Evolutionary conservation across 352 stramenopile genomes (phyloP), one percentile per base, ranked within the genome.

Genomic region (Halophytophthora polymorphica): DNA sequence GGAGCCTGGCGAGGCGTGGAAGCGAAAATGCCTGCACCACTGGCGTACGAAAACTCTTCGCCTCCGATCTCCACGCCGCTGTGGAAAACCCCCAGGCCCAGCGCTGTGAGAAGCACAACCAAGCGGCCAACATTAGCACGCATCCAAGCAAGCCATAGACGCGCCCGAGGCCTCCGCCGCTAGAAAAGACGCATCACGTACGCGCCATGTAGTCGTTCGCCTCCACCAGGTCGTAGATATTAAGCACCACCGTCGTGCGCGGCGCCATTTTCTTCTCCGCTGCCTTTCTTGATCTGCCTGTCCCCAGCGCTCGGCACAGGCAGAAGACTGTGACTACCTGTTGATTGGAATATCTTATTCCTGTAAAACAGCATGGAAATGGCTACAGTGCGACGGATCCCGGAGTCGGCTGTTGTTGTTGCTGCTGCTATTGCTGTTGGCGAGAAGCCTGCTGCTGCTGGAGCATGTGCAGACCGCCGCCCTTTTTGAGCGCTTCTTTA

Each of bases 221-320:
- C 35, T 95, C 86, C 40, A 77, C 84, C 37, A 98, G 71, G 74
- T 98, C 91, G 68, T 98, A 98, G 17, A 98, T 59, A 69, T 98
- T 96, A 43, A 98, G 69, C 41, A 74, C 67, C 57, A 98, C 86
- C 50, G 78, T 53, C 57, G 87, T 86, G 2, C 73, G 71, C 17
- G 69, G 68, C 17, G 66, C 56, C 76, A 89, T 87, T 3, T 36
- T 52, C 23, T 44, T 48, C 39, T 31, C 25, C 8, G 25, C 25
- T 31, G 25, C 25, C 25, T 31, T 31, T 31, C 8, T 8, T 31
- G 25, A 10, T 31, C 25, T 31, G 25, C 25, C 4, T 31, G 41
- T 64, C 33, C n/a, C 44, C 29, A 29, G 13, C 6, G 13, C 6
- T 7, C 15, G 19, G 12, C 12, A 18, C 4, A 23, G 17, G 35